These are phyloP conservation scores for Eutrema heterophyllum DNA, from an alignment of 345 rosid genomes.

Conservation along the genomic window DNA sequence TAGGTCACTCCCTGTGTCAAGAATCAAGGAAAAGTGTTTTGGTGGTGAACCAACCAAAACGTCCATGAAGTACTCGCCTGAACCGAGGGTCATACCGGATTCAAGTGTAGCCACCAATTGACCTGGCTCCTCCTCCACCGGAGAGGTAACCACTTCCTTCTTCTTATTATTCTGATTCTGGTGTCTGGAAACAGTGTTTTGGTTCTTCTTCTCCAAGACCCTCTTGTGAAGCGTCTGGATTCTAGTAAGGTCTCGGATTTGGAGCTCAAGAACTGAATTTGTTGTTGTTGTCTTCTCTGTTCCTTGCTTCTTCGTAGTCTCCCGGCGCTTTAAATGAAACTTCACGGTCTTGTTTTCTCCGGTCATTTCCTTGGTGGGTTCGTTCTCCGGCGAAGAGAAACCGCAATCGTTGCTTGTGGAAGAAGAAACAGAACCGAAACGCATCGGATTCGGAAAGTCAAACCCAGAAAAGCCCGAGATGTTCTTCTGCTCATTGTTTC, in stretches of 20 bases:
- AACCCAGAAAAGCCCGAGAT: conserved; percentile 55
- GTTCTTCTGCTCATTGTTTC: conserved; percentile 39
- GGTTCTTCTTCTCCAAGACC: conserved; percentile 73
- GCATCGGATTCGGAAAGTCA: conserved; percentile 56
- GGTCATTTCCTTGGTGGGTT: conserved; percentile 15
- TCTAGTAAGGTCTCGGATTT: conserved; percentile 55
- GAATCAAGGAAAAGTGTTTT: conserved; percentile 81
- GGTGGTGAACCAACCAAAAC: conserved; percentile 91
- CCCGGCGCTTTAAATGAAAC: conserved; percentile 59
- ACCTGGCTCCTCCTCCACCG: conserved; percentile 36
- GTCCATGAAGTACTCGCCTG: conserved; percentile 94
- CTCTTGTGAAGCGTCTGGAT: conserved; percentile 66
- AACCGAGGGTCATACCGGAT: conserved; percentile 80
- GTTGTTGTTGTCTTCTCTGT: conserved; percentile 29
- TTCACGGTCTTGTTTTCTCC: conserved; percentile 42
- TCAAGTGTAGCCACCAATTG: conserved; percentile 78
- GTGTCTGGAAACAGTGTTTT: conserved; percentile 44
- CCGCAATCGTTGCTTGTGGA: conserved; percentile 54
- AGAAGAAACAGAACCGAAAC: conserved; percentile 70
- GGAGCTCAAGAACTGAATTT: conserved; percentile 47
- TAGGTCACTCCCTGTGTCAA: conserved; percentile 95
- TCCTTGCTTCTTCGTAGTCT: conserved; percentile 10
- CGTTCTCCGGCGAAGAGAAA: conserved; percentile 33
- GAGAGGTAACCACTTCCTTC: conserved; percentile 14
- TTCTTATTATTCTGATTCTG: conserved; percentile 17